Evolutionary conservation across 2,329 filamentous ascomycete genomes (phyloP).

Genomic region (Colletotrichum sp.): DNA sequence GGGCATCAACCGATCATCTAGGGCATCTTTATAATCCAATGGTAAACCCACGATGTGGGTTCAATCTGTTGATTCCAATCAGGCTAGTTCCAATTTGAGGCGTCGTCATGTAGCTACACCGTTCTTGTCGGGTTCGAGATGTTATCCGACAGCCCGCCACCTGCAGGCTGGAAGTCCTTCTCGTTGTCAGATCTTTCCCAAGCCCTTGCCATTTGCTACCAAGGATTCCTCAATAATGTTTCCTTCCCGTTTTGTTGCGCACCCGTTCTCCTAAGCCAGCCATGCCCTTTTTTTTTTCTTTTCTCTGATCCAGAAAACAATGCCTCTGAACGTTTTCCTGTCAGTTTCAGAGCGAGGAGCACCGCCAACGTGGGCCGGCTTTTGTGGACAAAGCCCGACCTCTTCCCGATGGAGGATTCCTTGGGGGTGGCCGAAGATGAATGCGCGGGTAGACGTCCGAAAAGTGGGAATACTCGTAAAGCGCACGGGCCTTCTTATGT

Average conservation of each 20-base stretch:
- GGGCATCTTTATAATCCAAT: not conserved
- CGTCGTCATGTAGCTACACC: accelerated
- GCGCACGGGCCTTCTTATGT: not conserved
- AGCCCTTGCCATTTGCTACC: not conserved
- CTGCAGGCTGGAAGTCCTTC: not conserved
- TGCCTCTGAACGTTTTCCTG: not conserved
- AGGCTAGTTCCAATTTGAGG: not conserved
- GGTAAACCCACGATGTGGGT: not conserved
- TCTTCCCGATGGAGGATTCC: not conserved
- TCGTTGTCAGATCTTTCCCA: not conserved
- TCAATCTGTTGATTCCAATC: not conserved
- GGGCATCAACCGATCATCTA: not conserved
- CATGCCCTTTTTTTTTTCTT: not conserved
- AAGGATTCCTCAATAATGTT: not conserved
- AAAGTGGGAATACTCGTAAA: not conserved
- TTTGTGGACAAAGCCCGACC: not conserved
- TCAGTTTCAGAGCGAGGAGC: not conserved
- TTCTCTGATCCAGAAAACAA: not conserved
- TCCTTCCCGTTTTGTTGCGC: not conserved
- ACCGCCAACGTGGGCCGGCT: not conserved
- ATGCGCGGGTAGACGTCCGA: not conserved
- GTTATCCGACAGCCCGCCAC: not conserved
- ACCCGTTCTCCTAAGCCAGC: not conserved
- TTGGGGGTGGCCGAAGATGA: not conserved
- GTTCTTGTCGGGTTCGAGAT: not conserved